Evolutionary conservation across 73 alveolate genomes (phyloP).

Genomic region (Strombidium stylifer): DNA sequence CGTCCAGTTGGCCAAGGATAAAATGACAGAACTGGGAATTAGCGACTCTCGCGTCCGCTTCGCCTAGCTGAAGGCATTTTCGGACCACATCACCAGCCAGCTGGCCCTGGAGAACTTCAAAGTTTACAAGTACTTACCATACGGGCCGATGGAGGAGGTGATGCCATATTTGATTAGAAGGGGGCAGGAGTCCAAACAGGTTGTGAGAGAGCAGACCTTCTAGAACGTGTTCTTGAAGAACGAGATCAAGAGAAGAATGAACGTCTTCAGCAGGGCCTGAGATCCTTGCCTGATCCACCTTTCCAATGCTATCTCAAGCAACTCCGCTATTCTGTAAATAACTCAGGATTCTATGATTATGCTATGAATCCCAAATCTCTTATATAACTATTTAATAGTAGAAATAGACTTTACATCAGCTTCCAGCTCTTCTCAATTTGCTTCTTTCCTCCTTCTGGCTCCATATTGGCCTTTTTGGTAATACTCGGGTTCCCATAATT

Average conservation of each 20-base stretch:
- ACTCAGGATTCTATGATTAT: too few species aligned
- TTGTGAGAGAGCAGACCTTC: conserved; percentile 56
- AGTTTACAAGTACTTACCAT: conserved; percentile 66
- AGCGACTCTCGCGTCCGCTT: conserved; percentile 29
- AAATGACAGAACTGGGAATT: neutral
- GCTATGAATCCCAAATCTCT: too few species aligned
- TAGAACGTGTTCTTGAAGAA: conserved; percentile 35
- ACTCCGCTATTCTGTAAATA: too few species aligned
- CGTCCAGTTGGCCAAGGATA: conserved; percentile 23
- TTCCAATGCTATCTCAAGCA: neutral
- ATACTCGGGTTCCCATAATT: too few species aligned
- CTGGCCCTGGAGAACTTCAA: conserved; percentile 41
- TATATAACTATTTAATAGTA: too few species aligned
- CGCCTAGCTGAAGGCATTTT: conserved; percentile 72
- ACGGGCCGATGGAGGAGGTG: conserved; percentile 70
- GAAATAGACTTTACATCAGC: too few species aligned
- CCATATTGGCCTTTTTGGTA: too few species aligned
- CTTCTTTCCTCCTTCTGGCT: too few species aligned
- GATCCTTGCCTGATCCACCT: neutral
- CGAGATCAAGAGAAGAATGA: conserved; percentile 49
- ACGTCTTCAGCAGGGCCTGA: neutral
- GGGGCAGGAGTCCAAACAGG: conserved; percentile 63
- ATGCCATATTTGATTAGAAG: conserved; percentile 76
- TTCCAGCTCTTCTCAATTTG: too few species aligned
- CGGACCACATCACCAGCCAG: conserved; percentile 45